A percentile compares a stretch with the other conserved stretches of the same genome.
These are phyloP conservation scores for Chamaecyparis obtusa DNA, from an alignment of 75 land plant genomes.

Conservation along the genomic window DNA sequence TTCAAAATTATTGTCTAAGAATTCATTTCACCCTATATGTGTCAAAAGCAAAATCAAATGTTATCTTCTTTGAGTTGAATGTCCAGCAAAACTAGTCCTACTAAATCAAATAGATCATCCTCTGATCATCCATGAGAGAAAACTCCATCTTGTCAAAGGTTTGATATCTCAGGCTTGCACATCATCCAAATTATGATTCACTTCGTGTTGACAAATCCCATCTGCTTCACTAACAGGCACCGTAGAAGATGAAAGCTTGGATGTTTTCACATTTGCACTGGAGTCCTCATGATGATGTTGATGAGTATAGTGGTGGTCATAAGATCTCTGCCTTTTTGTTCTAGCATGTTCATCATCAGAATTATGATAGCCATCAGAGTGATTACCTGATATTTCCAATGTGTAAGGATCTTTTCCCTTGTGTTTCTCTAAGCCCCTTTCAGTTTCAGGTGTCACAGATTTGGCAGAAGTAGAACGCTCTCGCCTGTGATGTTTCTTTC, in stretches of 20 bases:
- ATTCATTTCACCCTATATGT: neutral
- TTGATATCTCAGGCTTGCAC: neutral
- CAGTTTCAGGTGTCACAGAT: neutral
- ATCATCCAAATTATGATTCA: neutral
- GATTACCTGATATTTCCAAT: neutral
- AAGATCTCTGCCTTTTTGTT: slow-evolving; percentile 15
- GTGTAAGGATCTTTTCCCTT: neutral
- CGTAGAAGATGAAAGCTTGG: slow-evolving; percentile 1
- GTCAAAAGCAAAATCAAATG: neutral
- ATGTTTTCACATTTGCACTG: slow-evolving; percentile 5
- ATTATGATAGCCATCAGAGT: slow-evolving; percentile 22
- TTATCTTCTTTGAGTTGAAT: neutral
- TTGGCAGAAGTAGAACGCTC: slow-evolving; percentile 10
- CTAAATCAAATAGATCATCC: neutral
- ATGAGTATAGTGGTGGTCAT: slow-evolving; percentile 16
- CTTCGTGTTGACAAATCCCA: neutral
- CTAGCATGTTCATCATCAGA: slow-evolving; percentile 24
- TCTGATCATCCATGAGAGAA: neutral
- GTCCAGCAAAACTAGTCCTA: neutral
- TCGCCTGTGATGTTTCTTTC: slow-evolving; percentile 20
- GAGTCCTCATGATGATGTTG: slow-evolving; percentile 25
- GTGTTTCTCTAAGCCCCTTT: neutral
- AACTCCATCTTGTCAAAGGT: neutral
- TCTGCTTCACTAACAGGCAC: neutral
- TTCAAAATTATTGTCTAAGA: neutral